Base-by-base conservation (phyloP, 1,284 basidiomycete genomes). In the Cryptococcus wingfieldii region DNA sequence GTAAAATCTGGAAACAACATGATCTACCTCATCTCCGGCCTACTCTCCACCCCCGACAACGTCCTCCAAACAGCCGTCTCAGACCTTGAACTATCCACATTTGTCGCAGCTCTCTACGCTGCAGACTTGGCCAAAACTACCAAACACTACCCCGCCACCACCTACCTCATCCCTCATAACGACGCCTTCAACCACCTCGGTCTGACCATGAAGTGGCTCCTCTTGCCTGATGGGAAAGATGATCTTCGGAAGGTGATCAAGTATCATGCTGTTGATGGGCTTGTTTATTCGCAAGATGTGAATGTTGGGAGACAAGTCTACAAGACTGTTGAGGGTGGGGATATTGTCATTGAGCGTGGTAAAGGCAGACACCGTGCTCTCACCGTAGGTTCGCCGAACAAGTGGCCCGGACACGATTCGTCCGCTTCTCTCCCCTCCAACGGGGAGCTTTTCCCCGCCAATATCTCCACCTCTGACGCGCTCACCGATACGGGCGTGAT, bases 131-230 rank as follows among this genome's bases (percentile, higher is more conserved):
- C 89, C 8, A 83, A 88, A 43, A 78, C 78, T 12, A 79, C 94
- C 45, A 86, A 85, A 63, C 81, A 74, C 16, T 82, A 82, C 18
- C 86, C 89, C 0, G 84, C 83, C 9, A 86, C 88, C 5, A 89
- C 91, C 1, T 84, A 93, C 60, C 83, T 99, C 45, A 85, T 96
- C 25, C 96, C 96, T 0, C 85, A 83, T 43, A 98, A 98, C 69
- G 76, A 80, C 28, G 96, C 92, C 0, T 99, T 97, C 79, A 83
- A 84, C 60, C 83, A 86, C 2, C 82, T 98, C 3, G 96, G 96
- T 6, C 82, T 98, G 39, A 87, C 91, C 56, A 93, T 89, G 80
- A 84, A 84, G 31, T 92, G 97, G 72, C 82, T 98, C 13, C 83
- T 97, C 12, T 66, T 80, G 0, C 74, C 79, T 0, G 82, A 86